Percentiles rank a stretch among this genome's conserved stretches.
phyloP scores from a whole-genome alignment of 2,329 filamentous ascomycete species.

The Neonectria coccinea region DNA sequence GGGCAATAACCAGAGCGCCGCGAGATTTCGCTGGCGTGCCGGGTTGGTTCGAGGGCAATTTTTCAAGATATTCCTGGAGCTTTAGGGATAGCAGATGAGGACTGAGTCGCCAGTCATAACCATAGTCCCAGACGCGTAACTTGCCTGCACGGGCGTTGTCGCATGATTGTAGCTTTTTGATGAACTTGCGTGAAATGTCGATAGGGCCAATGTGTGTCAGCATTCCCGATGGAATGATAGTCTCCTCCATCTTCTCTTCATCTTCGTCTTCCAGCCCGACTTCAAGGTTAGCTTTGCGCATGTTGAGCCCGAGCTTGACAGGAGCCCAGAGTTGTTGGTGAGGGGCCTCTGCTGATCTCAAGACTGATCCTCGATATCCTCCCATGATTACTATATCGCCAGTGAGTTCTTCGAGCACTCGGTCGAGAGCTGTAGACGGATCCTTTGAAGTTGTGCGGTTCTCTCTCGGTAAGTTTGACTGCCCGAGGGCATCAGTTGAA shows the following conservation, averaged over 20 bases:
- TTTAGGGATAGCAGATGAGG: constrained; percentile 79
- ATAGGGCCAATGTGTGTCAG: constrained; percentile 92
- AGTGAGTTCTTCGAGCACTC: constrained; percentile 73
- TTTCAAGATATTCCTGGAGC: constrained; percentile 79
- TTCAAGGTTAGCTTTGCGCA: constrained; percentile 91
- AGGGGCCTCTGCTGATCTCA: constrained; percentile 84
- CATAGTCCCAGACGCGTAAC: constrained; percentile 87
- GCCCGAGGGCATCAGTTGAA: constrained; percentile 42
- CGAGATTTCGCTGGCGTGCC: constrained; percentile 63
- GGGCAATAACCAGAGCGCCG: constrained; percentile 85
- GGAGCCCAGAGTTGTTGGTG: constrained; percentile 94
- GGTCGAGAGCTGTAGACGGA: constrained; percentile 59
- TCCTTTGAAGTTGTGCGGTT: constrained; percentile 31
- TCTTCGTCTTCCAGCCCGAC: constrained; percentile 85
- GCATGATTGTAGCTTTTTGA: constrained; percentile 80
- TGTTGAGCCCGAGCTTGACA: constrained; percentile 90
- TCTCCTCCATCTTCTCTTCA: constrained; percentile 84
- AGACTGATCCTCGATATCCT: constrained; percentile 89
- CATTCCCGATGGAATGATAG: constrained; percentile 88
- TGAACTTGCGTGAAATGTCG: constrained; percentile 85
- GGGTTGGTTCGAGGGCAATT: constrained; percentile 78
- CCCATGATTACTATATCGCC: constrained; percentile 91
- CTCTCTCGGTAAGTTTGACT: constrained; percentile 41
- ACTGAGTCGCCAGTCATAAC: constrained; percentile 94
- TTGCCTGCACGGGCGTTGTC: constrained; percentile 78